These are phyloP conservation scores for Boletus rubescentipes DNA, from an alignment of 768 basidiomycete species.

Conservation along the genomic window DNA sequence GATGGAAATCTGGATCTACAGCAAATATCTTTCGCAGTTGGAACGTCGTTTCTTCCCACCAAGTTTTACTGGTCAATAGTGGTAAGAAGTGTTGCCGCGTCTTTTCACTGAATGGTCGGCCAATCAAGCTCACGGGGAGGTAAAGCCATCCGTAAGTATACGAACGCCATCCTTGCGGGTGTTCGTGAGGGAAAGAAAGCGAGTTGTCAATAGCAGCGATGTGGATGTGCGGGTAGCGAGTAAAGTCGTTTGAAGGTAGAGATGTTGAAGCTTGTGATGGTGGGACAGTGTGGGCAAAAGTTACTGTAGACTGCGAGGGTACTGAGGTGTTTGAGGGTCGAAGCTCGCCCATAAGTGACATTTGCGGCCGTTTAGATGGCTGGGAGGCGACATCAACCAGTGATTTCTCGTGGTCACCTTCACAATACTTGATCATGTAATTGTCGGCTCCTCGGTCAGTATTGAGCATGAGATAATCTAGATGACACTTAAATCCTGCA, in stretches of 20 bases:
- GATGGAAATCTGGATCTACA: slow-evolving; percentile 83
- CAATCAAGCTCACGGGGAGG: slow-evolving; percentile 81
- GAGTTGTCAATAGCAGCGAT: slow-evolving; percentile 95
- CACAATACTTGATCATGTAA: slow-evolving; percentile 92
- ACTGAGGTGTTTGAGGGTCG: slow-evolving; percentile 44
- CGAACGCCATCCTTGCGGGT: slow-evolving; percentile 76
- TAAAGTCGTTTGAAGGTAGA: slow-evolving; percentile 41
- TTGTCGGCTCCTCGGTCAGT: slow-evolving; percentile 87
- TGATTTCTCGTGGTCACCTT: slow-evolving; percentile 74
- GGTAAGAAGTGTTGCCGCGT: slow-evolving; percentile 83
- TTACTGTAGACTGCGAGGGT: slow-evolving; percentile 39
- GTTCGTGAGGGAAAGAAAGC: slow-evolving; percentile 88
- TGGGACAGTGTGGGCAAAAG: slow-evolving; percentile 40
- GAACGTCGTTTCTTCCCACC: slow-evolving; percentile 89
- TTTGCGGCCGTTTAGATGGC: slow-evolving; percentile 59
- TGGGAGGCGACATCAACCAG: slow-evolving; percentile 79
- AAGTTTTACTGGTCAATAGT: slow-evolving; percentile 74
- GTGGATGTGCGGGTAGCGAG: slow-evolving; percentile 76
- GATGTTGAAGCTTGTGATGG: slow-evolving; percentile 36
- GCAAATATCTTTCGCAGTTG: slow-evolving; percentile 75
- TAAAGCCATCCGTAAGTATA: slow-evolving; percentile 91
- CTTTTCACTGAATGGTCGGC: slow-evolving; percentile 79
- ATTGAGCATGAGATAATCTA: slow-evolving; percentile 91
- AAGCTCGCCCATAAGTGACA: slow-evolving; percentile 75
- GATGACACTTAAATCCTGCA: not conserved